Percentiles rank a stretch among this genome's conserved stretches.
Conservation (phyloP, 768 basidiomycete species). For the Panaeolus papilionaceus region DNA sequence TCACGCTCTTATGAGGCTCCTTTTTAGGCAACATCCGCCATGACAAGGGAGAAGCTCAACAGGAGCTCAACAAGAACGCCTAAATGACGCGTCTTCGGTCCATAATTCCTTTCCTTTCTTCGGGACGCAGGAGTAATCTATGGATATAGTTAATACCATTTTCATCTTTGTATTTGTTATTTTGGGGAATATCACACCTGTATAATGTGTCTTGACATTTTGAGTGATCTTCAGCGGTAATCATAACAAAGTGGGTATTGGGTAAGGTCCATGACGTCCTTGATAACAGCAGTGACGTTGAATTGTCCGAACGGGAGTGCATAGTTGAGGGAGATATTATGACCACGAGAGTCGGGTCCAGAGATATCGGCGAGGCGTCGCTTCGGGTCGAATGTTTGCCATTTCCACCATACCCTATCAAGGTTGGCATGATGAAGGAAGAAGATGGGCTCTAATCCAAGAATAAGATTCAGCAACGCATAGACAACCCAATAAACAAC, state of each 20-base stretch:
- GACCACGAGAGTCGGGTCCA: slow-evolving; percentile 35
- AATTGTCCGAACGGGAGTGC: slow-evolving; percentile 32
- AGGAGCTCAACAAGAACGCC: slow-evolving; percentile 52
- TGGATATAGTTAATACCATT: slow-evolving; percentile 1
- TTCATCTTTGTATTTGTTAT: neutral
- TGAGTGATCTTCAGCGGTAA: slow-evolving; percentile 28
- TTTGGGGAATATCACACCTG: neutral
- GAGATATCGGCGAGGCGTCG: slow-evolving; percentile 40
- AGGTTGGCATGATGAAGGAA: slow-evolving; percentile 48
- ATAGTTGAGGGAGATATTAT: slow-evolving; percentile 40
- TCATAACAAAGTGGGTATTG: slow-evolving; percentile 38
- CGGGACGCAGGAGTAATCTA: neutral
- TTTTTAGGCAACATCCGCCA: slow-evolving; percentile 54
- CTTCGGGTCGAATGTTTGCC: slow-evolving; percentile 35
- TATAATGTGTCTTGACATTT: neutral
- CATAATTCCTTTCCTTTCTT: neutral
- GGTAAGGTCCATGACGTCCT: slow-evolving; percentile 42
- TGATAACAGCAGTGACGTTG: slow-evolving; percentile 36
- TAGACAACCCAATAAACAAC: neutral
- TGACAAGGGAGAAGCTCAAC: slow-evolving; percentile 61
- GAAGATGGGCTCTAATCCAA: slow-evolving; percentile 42
- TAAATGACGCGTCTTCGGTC: neutral
- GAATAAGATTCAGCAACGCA: neutral
- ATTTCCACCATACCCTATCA: slow-evolving; percentile 48
- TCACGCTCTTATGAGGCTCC: neutral